Percentiles rank a stretch among this genome's conserved stretches.
Conservation (phyloP, 805 yeast species). For the Sugiyamaella marilandica region DNA sequence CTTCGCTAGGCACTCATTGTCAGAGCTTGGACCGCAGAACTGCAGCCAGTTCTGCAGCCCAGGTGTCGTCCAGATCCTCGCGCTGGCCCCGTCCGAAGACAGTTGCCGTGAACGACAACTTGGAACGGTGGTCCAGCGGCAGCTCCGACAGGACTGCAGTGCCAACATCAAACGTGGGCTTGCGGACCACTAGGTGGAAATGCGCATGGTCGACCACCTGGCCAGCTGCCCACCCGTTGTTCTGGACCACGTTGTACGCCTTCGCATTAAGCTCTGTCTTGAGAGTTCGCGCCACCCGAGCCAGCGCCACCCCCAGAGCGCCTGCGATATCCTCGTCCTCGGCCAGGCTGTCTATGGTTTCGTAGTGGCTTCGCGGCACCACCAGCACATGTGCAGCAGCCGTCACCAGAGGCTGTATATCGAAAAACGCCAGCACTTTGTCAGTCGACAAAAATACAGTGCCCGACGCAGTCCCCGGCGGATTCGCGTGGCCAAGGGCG, state of each 20-base stretch:
- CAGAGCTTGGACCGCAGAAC: slow-evolving; percentile 4
- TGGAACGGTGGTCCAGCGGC: slow-evolving; percentile 11
- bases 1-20: neutral
- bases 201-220: slow-evolving; percentile 93
- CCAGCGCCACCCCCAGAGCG: slow-evolving; percentile 28
- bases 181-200: slow-evolving; percentile 79
- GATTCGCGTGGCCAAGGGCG: slow-evolving; percentile 23
- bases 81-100: slow-evolving; percentile 33
- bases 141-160: neutral
- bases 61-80: slow-evolving; percentile 29
- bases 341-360: slow-evolving; percentile 27
- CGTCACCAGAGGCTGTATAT: slow-evolving; percentile 36
- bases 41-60: slow-evolving; percentile 15
- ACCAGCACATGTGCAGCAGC: slow-evolving; percentile 34
- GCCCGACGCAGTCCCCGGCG: slow-evolving; percentile 18
- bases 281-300: slow-evolving; percentile 27
- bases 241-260: slow-evolving; percentile 35
- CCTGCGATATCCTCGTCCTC: slow-evolving; percentile 20
- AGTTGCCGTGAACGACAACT: slow-evolving; percentile 23
- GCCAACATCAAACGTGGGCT: slow-evolving; percentile 4
- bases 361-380: slow-evolving; percentile 32
- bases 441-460: slow-evolving; percentile 28
- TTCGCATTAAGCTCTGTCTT: slow-evolving; percentile 19
- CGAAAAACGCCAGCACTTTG: slow-evolving; percentile 33
- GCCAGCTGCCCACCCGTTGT: slow-evolving; percentile 83